A percentile compares a stretch with the other conserved stretches of the same genome.
Evolutionary conservation across 441 rosid genomes (phyloP).

Genomic region (Populus hybrid): DNA sequence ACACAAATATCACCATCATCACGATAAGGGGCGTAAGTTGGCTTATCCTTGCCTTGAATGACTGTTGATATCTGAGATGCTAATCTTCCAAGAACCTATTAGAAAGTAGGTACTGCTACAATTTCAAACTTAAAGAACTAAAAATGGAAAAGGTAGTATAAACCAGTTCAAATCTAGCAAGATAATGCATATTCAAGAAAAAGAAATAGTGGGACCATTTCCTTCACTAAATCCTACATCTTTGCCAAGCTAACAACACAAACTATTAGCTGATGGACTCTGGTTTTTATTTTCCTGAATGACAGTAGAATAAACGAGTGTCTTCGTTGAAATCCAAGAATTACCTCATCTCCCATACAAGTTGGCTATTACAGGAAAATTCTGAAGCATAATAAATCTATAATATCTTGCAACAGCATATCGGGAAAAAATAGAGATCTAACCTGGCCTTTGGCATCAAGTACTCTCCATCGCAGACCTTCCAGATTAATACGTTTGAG

Average conservation of each 20-base stretch:
- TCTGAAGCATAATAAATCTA: neutral
- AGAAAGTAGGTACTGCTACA: neutral
- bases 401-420: neutral
- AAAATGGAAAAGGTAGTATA: neutral
- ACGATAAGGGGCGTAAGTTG: conserved; percentile 83
- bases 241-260: neutral
- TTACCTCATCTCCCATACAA: neutral
- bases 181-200: neutral
- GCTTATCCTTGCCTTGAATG: conserved; percentile 97
- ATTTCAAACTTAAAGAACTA: too few species aligned
- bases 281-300: conserved; percentile 1
- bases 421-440: neutral
- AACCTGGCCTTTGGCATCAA: conserved; percentile 99
- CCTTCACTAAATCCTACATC: neutral
- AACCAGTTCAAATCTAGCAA: neutral
- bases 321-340: neutral
- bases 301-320: neutral
- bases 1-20: conserved; percentile 98
- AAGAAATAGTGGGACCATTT: neutral
- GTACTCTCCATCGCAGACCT: conserved; percentile 92
- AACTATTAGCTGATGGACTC: neutral
- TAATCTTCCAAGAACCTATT: conserved; percentile 90
- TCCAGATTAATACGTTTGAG: conserved; percentile 85
- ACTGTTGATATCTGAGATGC: conserved; percentile 93
- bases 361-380: neutral